Evolutionary conservation across 2,329 filamentous ascomycete species (phyloP).

Genomic region (Paracamarosporium sp.): DNA sequence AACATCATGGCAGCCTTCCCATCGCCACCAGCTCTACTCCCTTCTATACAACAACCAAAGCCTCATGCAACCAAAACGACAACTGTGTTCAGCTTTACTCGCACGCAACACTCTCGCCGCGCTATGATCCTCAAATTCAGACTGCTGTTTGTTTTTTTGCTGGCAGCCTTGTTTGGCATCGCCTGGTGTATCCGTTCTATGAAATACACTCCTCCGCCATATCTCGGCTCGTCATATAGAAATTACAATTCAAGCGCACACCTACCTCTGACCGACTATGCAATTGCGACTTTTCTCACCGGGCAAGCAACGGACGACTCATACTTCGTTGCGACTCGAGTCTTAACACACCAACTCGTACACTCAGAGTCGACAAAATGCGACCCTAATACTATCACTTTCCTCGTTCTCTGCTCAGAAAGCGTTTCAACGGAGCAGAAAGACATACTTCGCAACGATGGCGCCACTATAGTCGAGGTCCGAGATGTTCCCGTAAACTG

Average conservation of each 20-base stretch:
- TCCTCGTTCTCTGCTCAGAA: constrained; percentile 47
- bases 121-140: neutral
- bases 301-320: constrained; percentile 32
- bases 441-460: constrained; percentile 44
- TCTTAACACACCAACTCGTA: constrained; percentile 52
- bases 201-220: neutral
- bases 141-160: neutral
- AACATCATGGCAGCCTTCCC: neutral
- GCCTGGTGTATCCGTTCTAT: neutral
- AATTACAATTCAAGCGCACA: constrained; percentile 14
- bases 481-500: constrained; percentile 40
- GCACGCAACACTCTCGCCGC: neutral
- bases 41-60: neutral
- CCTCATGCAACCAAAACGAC: neutral
- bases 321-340: constrained; percentile 50
- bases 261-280: constrained; percentile 21
- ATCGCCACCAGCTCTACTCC: too few relatives aligned
- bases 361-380: constrained; percentile 46
- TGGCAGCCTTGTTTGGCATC: neutral
- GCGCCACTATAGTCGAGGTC: constrained; percentile 48
- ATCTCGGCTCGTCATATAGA: constrained; percentile 12
- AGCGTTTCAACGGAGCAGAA: constrained; percentile 22
- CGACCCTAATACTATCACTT: constrained; percentile 37
- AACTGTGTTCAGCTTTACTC: neutral
- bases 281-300: constrained; percentile 50